These are phyloP conservation scores for Forsythia viridissima DNA, from an alignment of 257 asterid genomes.

Conservation along the genomic window DNA sequence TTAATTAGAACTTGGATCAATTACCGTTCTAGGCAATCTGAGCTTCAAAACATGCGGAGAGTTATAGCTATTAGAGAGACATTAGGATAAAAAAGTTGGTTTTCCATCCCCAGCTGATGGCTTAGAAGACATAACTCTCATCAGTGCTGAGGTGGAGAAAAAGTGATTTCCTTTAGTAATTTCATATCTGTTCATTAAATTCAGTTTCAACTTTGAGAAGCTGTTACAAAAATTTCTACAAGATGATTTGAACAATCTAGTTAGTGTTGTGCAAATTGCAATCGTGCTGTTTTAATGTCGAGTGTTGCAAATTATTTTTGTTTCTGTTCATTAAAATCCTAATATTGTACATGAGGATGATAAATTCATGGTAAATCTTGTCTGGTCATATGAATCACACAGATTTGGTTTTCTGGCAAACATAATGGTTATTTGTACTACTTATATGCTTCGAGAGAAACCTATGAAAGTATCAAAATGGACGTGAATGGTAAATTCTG, in stretches of 20 bases:
- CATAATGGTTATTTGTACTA: background rate
- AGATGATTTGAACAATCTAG: slow-evolving; percentile 8
- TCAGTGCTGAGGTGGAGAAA: background rate
- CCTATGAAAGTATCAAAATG: background rate
- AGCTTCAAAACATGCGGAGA: background rate
- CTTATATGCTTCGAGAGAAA: background rate
- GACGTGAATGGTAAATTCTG: background rate
- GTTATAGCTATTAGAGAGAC: background rate
- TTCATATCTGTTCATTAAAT: background rate
- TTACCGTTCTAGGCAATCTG: slow-evolving; percentile 3
- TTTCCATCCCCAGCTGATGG: background rate
- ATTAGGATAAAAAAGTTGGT: background rate
- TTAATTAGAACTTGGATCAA: background rate
- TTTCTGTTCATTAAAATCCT: background rate
- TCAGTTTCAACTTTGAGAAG: background rate
- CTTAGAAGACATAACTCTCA: background rate
- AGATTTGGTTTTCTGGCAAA: background rate
- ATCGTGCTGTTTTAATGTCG: background rate
- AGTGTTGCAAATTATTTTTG: slow-evolving; percentile 13
- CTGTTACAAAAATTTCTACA: background rate
- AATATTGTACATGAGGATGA: background rate
- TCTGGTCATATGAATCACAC: background rate
- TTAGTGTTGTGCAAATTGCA: background rate
- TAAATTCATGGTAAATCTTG: background rate
- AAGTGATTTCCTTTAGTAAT: slow-evolving; percentile 1